Percentiles rank a stretch among this genome's conserved stretches.
These are phyloP conservation scores for Pythium myriotylum DNA, from an alignment of 352 stramenopile genomes.

Conservation along the genomic window DNA sequence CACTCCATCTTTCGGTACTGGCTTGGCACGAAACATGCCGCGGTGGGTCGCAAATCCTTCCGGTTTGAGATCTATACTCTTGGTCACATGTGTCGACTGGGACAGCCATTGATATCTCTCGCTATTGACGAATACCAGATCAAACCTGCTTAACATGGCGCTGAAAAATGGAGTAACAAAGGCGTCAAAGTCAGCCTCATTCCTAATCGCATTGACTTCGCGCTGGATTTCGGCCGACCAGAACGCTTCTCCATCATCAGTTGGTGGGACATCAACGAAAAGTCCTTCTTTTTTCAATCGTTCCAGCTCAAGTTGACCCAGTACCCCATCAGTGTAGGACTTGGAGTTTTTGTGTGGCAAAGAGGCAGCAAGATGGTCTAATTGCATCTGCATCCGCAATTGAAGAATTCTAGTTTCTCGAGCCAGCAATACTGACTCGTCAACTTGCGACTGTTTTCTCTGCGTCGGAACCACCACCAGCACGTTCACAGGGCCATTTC, in stretches of 20 bases:
- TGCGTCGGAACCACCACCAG: no score
- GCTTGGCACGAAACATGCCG: slow-evolving; percentile 26
- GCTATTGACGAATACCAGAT: no score
- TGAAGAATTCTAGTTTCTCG: no score
- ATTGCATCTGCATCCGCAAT: no score
- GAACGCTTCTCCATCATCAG: slow-evolving; percentile 13
- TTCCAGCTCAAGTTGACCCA: slow-evolving; percentile 7
- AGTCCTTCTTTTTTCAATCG: slow-evolving; percentile 13
- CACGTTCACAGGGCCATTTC: no score
- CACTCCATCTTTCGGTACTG: slow-evolving; percentile 23
- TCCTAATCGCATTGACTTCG: slow-evolving; percentile 8
- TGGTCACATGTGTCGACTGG: no score
- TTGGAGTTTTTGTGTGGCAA: slow-evolving; percentile 10
- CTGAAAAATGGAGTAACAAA: slow-evolving; percentile 24
- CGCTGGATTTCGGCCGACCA: slow-evolving; percentile 12
- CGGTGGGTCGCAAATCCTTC: slow-evolving; percentile 34
- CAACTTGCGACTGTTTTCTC: no score
- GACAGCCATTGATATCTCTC: no score
- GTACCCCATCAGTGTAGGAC: slow-evolving; percentile 10
- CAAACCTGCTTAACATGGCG: no score
- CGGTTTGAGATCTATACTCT: no score
- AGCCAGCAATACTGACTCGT: no score
- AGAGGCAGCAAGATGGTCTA: slow-evolving; percentile 4
- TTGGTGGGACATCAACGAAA: slow-evolving; percentile 7
- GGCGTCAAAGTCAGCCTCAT: slow-evolving; percentile 14